Evolutionary conservation across 805 yeast species (phyloP).

Genomic region (Ascoidea asiatica): DNA sequence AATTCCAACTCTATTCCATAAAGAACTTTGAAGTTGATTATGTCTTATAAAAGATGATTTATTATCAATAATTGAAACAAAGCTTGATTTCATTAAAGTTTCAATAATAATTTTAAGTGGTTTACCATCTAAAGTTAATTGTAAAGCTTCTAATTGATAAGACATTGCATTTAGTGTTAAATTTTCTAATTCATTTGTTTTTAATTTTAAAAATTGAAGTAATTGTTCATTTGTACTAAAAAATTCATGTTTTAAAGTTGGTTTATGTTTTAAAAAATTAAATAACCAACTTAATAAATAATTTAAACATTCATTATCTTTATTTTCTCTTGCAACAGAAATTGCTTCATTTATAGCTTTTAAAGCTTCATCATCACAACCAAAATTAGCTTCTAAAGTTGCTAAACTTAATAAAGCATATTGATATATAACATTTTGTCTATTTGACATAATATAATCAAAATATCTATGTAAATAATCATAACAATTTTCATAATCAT

Average conservation of each 20-base stretch:
- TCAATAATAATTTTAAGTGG: constrained; percentile 33
- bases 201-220: constrained; percentile 42
- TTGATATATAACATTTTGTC: constrained; percentile 54
- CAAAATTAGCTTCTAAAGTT: constrained; percentile 54
- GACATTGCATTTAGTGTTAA: constrained; percentile 37
- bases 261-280: constrained; percentile 55
- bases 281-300: constrained; percentile 64
- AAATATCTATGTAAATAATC: constrained; percentile 48
- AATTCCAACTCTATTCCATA: constrained; percentile 42
- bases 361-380: constrained; percentile 54
- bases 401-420: constrained; percentile 67
- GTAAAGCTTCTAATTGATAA: constrained; percentile 50
- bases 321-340: constrained; percentile 74
- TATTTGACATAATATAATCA: constrained; percentile 64
- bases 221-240: constrained; percentile 53
- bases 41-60: constrained; percentile 28
- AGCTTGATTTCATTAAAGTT: constrained; percentile 41
- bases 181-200: constrained; percentile 34
- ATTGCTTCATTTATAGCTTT: constrained; percentile 80
- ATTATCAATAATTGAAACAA: constrained; percentile 37
- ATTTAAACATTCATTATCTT: constrained; percentile 60
- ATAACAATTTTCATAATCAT: constrained; percentile 43
- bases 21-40: constrained; percentile 29
- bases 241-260: constrained; percentile 37
- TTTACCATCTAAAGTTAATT: constrained; percentile 37